These are phyloP conservation scores for Ceratobasidium sp. DNA, from an alignment of 1,284 basidiomycete species.

Conservation along the genomic window DNA sequence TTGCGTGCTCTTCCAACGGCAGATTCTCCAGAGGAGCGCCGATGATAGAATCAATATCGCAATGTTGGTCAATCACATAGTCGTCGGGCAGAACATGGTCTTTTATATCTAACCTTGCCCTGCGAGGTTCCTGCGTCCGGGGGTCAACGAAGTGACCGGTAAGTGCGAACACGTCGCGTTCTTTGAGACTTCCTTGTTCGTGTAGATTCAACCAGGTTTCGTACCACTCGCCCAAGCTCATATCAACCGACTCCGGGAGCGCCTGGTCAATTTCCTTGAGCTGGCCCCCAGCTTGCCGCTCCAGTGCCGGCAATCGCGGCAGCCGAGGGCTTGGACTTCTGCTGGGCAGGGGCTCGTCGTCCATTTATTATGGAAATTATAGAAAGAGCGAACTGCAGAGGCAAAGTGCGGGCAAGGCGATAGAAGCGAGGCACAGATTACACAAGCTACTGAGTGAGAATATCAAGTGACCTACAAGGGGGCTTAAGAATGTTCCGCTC, in stretches of 20 bases:
- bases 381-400: no score
- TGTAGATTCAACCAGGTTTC: background rate
- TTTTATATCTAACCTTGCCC: background rate
- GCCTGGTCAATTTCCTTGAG: background rate
- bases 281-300: background rate
- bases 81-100: background rate
- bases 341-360: no score
- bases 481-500: no score
- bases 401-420: no score
- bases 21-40: background rate
- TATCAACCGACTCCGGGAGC: background rate
- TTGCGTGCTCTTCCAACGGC: background rate
- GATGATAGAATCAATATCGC: constrained; percentile 20
- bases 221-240: background rate
- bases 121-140: background rate
- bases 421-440: no score
- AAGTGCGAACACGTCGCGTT: constrained; percentile 5
- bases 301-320: background rate
- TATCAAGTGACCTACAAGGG: no score
- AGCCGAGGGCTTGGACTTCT: background rate
- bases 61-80: background rate
- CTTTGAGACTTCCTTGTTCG: no score
- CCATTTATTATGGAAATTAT: no score
- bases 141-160: constrained; percentile 10
- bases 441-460: no score